Base-by-base conservation (phyloP, 2,329 filamentous ascomycete species). In the Fusarium nygamai region DNA sequence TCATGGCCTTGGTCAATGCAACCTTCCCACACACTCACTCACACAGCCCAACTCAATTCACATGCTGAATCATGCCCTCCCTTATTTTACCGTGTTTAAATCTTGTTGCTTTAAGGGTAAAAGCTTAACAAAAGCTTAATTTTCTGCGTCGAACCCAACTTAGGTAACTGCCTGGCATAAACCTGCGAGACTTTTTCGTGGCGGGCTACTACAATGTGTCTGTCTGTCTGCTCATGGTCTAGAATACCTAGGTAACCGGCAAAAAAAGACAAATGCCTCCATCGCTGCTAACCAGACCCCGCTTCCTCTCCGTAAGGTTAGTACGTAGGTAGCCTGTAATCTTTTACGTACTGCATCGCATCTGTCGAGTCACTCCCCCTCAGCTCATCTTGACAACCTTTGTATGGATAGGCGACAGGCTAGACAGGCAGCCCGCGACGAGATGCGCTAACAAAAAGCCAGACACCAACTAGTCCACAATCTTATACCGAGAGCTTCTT, bases 71-170 rank as follows among this genome's bases (percentile, higher is more conserved):
- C 13, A 33, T 57, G 31, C 39, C 41, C 29, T 61, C 34, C 34
- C 34, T 36, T 19, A 10, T 19, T 36, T 36, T 24, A 31, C 27
- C 46, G 33, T 33, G 39, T 41, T 34, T 44, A 38, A n/a, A 38
- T 43, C 34, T 69, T 48, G 46, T 34, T 41, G 27, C 34, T 24
- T 39, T 29, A 64, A 56, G 34, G 24, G 47, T 34, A 54, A 64
- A 57, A 48, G 38, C 58, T 69, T 53, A 58, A 64, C 22, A 51
- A 69, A 70, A 69, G 67, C 66, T 69, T 69, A 59, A 64, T 53
- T 22, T 36, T 24, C n/a, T 50, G 17, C 44, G 31, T 44, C 44
- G 43, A 53, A n/a, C 36, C 36, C 27, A 47, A 11, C 27, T 29
- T 47, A 22, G 44, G 19, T 46, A 27, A 46, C 44, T 47, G 10